Evolutionary conservation across 2,329 filamentous ascomycete species (phyloP).

Genomic region (Rhynchosporium secalis): DNA sequence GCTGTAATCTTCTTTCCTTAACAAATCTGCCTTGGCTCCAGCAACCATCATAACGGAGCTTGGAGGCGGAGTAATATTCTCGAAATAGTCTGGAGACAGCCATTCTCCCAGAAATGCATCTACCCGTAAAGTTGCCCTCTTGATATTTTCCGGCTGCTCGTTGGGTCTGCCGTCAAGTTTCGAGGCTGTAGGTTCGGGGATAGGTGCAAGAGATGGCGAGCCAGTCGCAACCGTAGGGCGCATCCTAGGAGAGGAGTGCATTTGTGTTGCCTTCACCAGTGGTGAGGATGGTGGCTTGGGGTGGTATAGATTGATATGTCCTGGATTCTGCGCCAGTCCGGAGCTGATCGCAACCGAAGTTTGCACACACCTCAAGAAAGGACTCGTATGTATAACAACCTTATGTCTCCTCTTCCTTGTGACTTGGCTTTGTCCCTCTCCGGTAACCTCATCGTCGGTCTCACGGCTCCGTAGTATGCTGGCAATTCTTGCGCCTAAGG

Average conservation of each 20-base stretch:
- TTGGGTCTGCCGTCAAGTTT: constrained; percentile 21
- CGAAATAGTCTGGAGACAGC: constrained; percentile 91
- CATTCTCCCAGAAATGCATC: constrained; percentile 96
- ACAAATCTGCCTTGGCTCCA: constrained; percentile 81
- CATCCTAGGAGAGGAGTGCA: constrained; percentile 37
- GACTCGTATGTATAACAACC: constrained; percentile 88
- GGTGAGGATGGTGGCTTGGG: constrained; percentile 30
- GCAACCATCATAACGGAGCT: constrained; percentile 84
- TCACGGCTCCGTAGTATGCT: constrained; percentile 61
- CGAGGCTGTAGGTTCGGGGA: constrained; percentile 32
- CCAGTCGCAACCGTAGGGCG: constrained; percentile 32
- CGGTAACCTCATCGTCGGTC: constrained; percentile 38
- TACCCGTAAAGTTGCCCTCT: constrained; percentile 69
- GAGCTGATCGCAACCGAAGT: constrained; percentile 86
- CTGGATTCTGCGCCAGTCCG: constrained; percentile 69
- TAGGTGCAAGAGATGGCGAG: constrained; percentile 36
- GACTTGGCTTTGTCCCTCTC: constrained; percentile 23
- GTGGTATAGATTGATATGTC: constrained; percentile 35
- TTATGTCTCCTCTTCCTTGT: constrained; percentile 63
- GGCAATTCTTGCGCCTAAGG: constrained; percentile 81
- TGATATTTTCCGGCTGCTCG: constrained; percentile 40
- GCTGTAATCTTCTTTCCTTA: constrained; percentile 71
- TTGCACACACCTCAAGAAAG: constrained; percentile 89
- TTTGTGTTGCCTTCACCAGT: constrained; percentile 29
- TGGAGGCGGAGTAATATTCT: constrained; percentile 86